Evolutionary conservation across 208 protist species (phyloP).

Genomic region (Leishmania amazonensis): DNA sequence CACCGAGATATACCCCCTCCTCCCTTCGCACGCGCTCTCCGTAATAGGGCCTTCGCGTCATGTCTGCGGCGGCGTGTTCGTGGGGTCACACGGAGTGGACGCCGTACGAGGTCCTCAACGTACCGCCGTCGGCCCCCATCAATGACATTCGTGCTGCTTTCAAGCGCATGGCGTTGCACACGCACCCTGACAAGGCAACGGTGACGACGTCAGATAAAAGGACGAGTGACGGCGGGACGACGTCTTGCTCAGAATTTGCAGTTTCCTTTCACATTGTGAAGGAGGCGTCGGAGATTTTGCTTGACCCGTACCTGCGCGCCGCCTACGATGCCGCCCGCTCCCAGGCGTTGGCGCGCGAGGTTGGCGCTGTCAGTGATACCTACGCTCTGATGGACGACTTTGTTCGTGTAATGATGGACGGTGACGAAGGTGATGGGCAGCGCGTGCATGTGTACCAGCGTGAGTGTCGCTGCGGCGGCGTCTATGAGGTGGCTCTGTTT

Average conservation of each 20-base stretch:
- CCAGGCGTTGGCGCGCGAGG: slow-evolving; percentile 40
- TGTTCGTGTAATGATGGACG: slow-evolving; percentile 23
- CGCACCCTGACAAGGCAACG: slow-evolving; percentile 72
- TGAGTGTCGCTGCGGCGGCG: slow-evolving; percentile 81
- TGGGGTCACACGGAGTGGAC: slow-evolving; percentile 44
- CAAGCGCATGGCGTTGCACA: slow-evolving; percentile 57
- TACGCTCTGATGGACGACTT: slow-evolving; percentile 64
- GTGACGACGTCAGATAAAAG: neutral
- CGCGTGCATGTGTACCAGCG: slow-evolving; percentile 52
- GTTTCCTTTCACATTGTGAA: slow-evolving; percentile 61
- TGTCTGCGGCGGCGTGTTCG: neutral
- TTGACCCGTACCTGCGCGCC: slow-evolving; percentile 58
- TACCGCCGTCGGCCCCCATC: slow-evolving; percentile 39
- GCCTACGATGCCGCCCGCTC: slow-evolving; percentile 50
- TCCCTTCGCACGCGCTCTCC: neutral
- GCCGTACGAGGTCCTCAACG: slow-evolving; percentile 65
- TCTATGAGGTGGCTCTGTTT: slow-evolving; percentile 66
- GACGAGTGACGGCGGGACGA: neutral
- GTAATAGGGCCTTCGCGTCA: neutral
- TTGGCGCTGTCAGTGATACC: slow-evolving; percentile 63
- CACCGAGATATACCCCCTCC: neutral
- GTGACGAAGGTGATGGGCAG: slow-evolving; percentile 7
- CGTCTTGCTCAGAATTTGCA: neutral
- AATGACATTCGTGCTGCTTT: slow-evolving; percentile 70
- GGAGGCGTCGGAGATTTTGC: slow-evolving; percentile 67